Conservation (phyloP, 495 filamentous ascomycete genomes). For the Monascus purpureus region DNA sequence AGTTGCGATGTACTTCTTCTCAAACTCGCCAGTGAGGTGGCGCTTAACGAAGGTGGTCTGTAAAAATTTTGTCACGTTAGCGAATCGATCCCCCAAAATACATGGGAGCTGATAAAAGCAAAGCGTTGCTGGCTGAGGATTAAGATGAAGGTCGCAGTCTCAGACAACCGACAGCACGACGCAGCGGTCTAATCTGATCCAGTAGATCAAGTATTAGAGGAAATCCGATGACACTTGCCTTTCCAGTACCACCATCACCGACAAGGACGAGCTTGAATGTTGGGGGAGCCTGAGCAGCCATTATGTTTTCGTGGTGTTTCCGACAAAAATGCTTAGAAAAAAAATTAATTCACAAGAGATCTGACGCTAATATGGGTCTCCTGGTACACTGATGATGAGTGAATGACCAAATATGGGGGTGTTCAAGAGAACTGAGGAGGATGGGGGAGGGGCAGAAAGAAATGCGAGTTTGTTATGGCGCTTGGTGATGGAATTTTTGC, state of each 20-base stretch:
- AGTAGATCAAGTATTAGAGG: background rate
- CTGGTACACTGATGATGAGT: too few species aligned
- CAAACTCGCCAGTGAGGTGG: slow-evolving; percentile 97
- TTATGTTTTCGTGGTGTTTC: slow-evolving; percentile 28
- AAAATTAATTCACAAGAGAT: slow-evolving; percentile 2
- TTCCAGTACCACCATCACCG: slow-evolving; percentile 98
- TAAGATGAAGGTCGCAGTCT: background rate
- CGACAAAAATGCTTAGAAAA: background rate
- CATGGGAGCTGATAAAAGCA: too few species aligned
- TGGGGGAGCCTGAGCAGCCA: slow-evolving; percentile 46
- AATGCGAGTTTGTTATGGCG: slow-evolving; percentile 13
- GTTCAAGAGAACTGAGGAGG: slow-evolving; percentile 7
- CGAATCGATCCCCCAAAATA: too few species aligned
- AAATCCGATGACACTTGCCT: slow-evolving; percentile 47
- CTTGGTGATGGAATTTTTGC: slow-evolving; percentile 34
- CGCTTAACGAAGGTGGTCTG: slow-evolving; percentile 99
- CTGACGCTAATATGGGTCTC: too few species aligned
- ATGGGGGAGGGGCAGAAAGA: slow-evolving; percentile 11
- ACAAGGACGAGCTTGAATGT: slow-evolving; percentile 99
- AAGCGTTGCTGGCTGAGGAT: background rate
- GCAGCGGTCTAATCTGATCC: background rate
- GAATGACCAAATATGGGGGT: slow-evolving; percentile 5
- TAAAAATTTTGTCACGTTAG: slow-evolving; percentile 15
- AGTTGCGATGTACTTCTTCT: slow-evolving; percentile 99
- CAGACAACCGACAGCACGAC: background rate